phyloP scores from a whole-genome alignment of 2,329 filamentous ascomycete genomes.

The Aspergillus carbonarius region DNA sequence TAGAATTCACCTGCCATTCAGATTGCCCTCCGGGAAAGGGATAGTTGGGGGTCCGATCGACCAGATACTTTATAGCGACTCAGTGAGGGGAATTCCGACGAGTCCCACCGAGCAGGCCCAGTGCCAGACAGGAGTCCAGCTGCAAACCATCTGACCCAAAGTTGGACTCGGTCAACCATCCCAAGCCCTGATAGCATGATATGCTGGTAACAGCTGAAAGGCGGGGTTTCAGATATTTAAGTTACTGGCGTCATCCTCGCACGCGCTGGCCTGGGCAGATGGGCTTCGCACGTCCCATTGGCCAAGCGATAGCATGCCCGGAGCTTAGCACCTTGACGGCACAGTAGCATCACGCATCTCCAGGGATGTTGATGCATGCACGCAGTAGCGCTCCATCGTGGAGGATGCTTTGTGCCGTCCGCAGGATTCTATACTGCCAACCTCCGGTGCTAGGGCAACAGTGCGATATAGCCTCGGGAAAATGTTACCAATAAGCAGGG shows the following conservation, averaged over 20 bases:
- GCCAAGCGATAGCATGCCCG: background rate
- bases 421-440: background rate
- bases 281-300: background rate
- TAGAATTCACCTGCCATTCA: background rate
- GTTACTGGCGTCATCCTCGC: background rate
- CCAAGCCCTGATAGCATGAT: background rate
- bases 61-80: background rate
- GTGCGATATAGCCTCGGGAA: background rate
- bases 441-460: background rate
- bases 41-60: background rate
- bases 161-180: background rate
- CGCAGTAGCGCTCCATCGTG: background rate
- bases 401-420: background rate
- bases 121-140: background rate
- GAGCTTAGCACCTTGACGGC: background rate
- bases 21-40: background rate
- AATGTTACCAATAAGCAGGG: background rate
- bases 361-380: background rate
- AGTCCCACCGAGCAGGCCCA: background rate
- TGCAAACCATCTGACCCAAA: background rate
- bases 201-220: slow-evolving; percentile 2
- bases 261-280: background rate
- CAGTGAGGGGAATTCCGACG: background rate
- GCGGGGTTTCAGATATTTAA: slow-evolving; percentile 11
- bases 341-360: background rate